Evolutionary conservation across 345 rosid genomes (phyloP), one percentile per base, ranked within the genome.

Genomic region (Eucalyptus microcorys): DNA sequence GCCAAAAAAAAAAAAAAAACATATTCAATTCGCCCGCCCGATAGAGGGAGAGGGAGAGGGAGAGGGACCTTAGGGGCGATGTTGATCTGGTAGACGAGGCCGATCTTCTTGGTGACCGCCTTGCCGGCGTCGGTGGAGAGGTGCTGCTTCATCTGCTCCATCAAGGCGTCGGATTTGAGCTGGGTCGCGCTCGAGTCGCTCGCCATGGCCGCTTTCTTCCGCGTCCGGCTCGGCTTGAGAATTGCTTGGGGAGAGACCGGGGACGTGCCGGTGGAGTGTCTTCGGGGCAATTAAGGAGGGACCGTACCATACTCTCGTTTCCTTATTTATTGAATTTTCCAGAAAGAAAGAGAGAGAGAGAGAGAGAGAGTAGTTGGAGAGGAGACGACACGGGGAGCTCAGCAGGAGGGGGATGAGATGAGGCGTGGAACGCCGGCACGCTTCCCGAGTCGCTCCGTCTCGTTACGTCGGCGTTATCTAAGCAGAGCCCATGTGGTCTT

Each of bases 81-180:
- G 91, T 98, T 94, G 94, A 98, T 91, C 91, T 98, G 99, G 57
- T 96, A 98, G 61, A 98, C 98, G 79, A 95, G 97, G 79, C 95
- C 95, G 68, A 98, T 91, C 94, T 96, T 98, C 93, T 96, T 90
- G 22, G 86, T 91, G 87, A 98, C 66, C 19, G 92, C 89, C 88
- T 92, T 92, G 9, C 99, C 98, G 48, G 99, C 97, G 45, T 94
- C 99, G 80, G 97, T 92, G 85, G 94, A 85, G 86, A 98, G 93
- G 92, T 95, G 97, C 21, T 87, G 89, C 92, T 96, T 94, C 96
- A 97, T 91, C 93, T 93, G 91, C 53, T 97, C 99, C 90, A 98
- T 45, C 88, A 97, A 57, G 21, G 94, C 91, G 4, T 94, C 96
- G 4, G 99, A 97, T 92, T 98, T 98, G 87, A 96, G 96, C 86